A percentile compares a stretch with the other conserved stretches of the same genome.
These are phyloP conservation scores for Pythium coloratum DNA, from an alignment of 352 stramenopile species.

Conservation along the genomic window DNA sequence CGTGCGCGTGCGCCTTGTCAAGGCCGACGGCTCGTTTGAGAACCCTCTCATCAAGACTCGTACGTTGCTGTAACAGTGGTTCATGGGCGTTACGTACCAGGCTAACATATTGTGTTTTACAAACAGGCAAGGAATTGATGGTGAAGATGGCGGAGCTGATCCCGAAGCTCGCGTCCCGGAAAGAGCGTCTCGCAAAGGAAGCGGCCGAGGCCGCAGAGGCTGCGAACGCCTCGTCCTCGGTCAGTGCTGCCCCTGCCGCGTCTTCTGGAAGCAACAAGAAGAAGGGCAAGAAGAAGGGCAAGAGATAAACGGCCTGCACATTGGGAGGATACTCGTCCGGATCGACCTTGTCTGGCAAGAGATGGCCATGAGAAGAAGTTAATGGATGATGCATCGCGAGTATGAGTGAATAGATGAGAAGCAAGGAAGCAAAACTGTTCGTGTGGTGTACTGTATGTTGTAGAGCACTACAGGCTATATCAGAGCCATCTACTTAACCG, in stretches of 20 bases:
- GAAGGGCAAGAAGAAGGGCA: slow-evolving; percentile 85
- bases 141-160: slow-evolving; percentile 88
- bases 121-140: slow-evolving; percentile 62
- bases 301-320: slow-evolving; percentile 51
- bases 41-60: slow-evolving; percentile 69
- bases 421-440: slow-evolving; percentile 10
- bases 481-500: not conserved
- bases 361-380: not conserved
- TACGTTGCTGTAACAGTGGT: slow-evolving; percentile 7
- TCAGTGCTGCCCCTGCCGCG: slow-evolving; percentile 29
- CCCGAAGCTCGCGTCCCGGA: slow-evolving; percentile 81
- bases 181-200: slow-evolving; percentile 72
- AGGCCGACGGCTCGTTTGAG: slow-evolving; percentile 57
- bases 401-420: slow-evolving; percentile 7
- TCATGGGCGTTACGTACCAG: too few relatives aligned
- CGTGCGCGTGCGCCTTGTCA: slow-evolving; percentile 68
- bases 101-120: too few relatives aligned
- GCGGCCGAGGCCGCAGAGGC: slow-evolving; percentile 48
- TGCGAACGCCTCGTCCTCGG: slow-evolving; percentile 18
- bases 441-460: not conserved
- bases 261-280: slow-evolving; percentile 65
- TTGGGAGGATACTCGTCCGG: not conserved
- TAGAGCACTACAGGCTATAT: not conserved
- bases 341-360: not conserved
- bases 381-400: not conserved